Percentiles rank a stretch among this genome's conserved stretches.
These are phyloP conservation scores for Naegleria lovaniensis DNA, from an alignment of 208 protist genomes.

Conservation along the genomic window DNA sequence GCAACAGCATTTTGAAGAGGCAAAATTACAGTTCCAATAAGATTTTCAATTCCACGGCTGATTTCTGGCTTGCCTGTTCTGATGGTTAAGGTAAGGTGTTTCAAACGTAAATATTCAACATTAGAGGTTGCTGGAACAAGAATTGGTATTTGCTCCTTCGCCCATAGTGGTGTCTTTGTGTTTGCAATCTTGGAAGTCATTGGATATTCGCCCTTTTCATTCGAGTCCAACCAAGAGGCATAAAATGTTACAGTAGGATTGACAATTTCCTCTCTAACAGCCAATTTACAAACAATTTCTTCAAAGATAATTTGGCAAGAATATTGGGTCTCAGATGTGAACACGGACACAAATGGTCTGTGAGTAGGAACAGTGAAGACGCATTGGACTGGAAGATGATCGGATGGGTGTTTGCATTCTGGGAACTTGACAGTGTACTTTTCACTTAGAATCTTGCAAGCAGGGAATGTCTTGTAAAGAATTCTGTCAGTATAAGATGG, in stretches of 20 bases:
- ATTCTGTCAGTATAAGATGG: constrained; percentile 30
- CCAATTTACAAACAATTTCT: neutral
- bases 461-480: constrained; percentile 7
- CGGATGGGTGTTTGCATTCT: neutral
- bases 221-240: neutral
- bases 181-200: neutral
- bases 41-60: neutral
- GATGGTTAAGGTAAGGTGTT: neutral
- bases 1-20: neutral
- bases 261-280: neutral
- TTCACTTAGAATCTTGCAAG: neutral
- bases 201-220: neutral
- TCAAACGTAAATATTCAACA: neutral
- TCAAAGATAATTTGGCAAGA: constrained; percentile 9
- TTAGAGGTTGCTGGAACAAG: neutral
- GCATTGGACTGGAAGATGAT: neutral
- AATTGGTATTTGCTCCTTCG: neutral
- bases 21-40: neutral
- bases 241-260: neutral
- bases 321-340: neutral
- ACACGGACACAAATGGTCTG: neutral
- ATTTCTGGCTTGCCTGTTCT: neutral
- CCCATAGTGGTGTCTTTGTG: neutral
- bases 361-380: neutral
- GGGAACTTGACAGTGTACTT: neutral